Conservation (phyloP, 352 stramenopile genomes). For the Phytophthora pini region DNA sequence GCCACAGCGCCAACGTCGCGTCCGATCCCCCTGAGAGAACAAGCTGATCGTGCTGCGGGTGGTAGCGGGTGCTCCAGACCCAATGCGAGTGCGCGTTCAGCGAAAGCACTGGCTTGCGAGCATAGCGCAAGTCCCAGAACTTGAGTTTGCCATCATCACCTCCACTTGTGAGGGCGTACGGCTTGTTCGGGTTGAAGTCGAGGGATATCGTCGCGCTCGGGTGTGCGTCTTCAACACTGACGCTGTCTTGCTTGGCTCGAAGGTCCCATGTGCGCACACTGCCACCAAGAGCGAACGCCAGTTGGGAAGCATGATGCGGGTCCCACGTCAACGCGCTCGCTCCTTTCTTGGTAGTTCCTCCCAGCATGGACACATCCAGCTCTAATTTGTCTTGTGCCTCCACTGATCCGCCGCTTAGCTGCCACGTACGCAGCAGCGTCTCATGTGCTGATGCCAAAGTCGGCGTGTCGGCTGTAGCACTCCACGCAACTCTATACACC, state of each 20-base stretch:
- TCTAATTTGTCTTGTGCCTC: constrained; percentile 50
- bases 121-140: constrained; percentile 97
- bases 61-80: constrained; percentile 93
- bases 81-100: constrained; percentile 95
- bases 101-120: constrained; percentile 78
- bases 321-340: constrained; percentile 72
- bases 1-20: constrained; percentile 94
- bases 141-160: constrained; percentile 96
- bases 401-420: constrained; percentile 41
- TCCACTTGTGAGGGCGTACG: constrained; percentile 89
- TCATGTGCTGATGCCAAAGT: constrained; percentile 51
- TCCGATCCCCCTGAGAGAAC: constrained; percentile 95
- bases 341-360: constrained; percentile 37
- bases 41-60: constrained; percentile 98
- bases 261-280: constrained; percentile 83
- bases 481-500: constrained; percentile 51
- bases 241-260: constrained; percentile 47
- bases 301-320: constrained; percentile 74
- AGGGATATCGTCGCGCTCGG: constrained; percentile 78
- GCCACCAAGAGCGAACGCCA: constrained; percentile 71
- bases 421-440: constrained; percentile 62
- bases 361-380: constrained; percentile 58
- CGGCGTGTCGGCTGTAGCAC: constrained; percentile 22
- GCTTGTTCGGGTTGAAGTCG: constrained; percentile 99
- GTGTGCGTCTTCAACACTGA: constrained; percentile 70